Base-by-base conservation (phyloP, 1,284 basidiomycete species). In the Serendipita sp. region DNA sequence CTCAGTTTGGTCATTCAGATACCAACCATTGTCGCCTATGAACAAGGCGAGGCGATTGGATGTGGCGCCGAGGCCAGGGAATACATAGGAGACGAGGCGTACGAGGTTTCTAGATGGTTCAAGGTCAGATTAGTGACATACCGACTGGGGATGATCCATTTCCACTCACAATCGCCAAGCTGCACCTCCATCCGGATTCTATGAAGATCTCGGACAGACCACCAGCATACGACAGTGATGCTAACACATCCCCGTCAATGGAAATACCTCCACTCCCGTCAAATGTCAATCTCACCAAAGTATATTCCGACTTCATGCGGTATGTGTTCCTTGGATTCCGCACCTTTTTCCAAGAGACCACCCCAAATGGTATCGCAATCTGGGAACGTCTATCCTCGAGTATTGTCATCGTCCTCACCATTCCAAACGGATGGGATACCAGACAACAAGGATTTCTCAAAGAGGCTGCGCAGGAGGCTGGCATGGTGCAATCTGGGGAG, bases 401-500 rank as follows among this genome's bases (percentile, higher is more conserved):
- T 30, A 10, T 30, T 6, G 22, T 58, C 32, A n/a, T 58, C 32
- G 15, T 58, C 6, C 32, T 58, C 32, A 43, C 62, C 15, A 58
- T 41, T 26, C 62, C 62, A 34, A 62, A 62, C 50, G 62, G 62
- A 3, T 62, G 62, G 62, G 62, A 62, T 41, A 35, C 47, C 10
- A 15, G 29, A 15, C 62, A 62, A 43, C 62, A 62, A 22, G 34
- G n/a, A 17, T 55, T 62, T 43, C n/a, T 62, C 4, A 41, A 45
- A 30, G 41, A 55, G 15, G 62, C 50, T 2, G 42, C 53, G 29
- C 34, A 55, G 13, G 10, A 17, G 3, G 62, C 62, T n/a, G 62
- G 62, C 15, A 35, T 62, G 29, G 49, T 62, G 13, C 29, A 26
- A 17, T 17, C 26, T 17, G 62, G 30, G 4, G 49, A 62, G 17